Evolutionary conservation across 2,329 filamentous ascomycete genomes (phyloP).

Genomic region (Penicillium olsonii): DNA sequence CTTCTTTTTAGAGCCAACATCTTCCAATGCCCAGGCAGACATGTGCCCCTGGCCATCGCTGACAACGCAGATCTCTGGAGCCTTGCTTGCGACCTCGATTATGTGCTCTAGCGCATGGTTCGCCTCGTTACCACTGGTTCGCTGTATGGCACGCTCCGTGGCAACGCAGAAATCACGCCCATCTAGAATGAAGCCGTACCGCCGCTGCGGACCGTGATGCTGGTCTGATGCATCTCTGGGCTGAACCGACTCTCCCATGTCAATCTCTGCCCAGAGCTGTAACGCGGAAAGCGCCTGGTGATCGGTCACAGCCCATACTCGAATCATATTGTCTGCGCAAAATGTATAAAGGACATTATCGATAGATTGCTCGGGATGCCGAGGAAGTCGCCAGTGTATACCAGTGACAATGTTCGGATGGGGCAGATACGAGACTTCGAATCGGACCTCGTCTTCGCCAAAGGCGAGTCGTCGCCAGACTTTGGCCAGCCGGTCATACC

Average conservation of each 20-base stretch:
- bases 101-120: conserved; percentile 79
- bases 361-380: conserved; percentile 72
- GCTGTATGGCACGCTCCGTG: conserved; percentile 73
- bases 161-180: conserved; percentile 76
- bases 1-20: conserved; percentile 70
- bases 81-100: conserved; percentile 80
- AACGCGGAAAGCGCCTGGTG: conserved; percentile 70
- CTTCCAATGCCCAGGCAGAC: conserved; percentile 91
- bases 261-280: conserved; percentile 77
- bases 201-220: conserved; percentile 43
- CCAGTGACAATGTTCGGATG: conserved; percentile 80
- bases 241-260: conserved; percentile 72
- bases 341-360: conserved; percentile 91
- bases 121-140: conserved; percentile 59
- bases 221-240: conserved; percentile 48
- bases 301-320: conserved; percentile 81
- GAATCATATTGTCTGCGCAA: conserved; percentile 75
- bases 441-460: conserved; percentile 77
- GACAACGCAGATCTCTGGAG: conserved; percentile 83
- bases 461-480: conserved; percentile 89
- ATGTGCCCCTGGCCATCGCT: conserved; percentile 82
- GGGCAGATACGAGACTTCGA: conserved; percentile 87
- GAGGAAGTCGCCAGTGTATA: conserved; percentile 81
- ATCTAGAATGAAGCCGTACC: conserved; percentile 81
- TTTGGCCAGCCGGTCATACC: conserved; percentile 81